Evolutionary conservation across 192 early-diverging fungal genomes (phyloP), one percentile per base, ranked within the genome.

Genomic region (Coemansia sp.): DNA sequence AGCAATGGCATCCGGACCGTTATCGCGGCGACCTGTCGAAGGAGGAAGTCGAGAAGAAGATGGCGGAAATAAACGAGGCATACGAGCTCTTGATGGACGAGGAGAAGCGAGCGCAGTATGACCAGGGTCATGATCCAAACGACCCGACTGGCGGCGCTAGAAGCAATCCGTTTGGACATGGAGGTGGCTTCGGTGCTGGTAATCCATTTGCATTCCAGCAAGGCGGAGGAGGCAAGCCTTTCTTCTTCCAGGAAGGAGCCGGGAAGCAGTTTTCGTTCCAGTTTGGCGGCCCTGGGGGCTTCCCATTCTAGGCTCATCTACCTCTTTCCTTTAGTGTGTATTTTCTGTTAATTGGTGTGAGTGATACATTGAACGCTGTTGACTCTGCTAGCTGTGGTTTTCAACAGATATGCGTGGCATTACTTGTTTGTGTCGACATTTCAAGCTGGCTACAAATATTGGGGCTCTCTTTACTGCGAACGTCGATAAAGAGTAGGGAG

Each of bases 1-100:
- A 95, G 68, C 80, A 90, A 73, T 95, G 91, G 89, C 91, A 93
- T 61, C 91, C 91, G 22, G 91, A 93, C 64, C 88, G 85, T 15
- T 90, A 92, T 61, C 73, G 67, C 15, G 95, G 93, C 33, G 93
- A 95, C 34, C 66, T 93, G 72, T 54, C 78, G 9, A 82, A 86
- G 57, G 93, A 95, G 9, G 69, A 88, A 57, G 95, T 93, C 11
- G 86, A 89, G 59, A 85, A 83, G 69, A 95, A 93, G 85, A 97
- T 97, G 94, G 86, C 89, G 17, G 89, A 91, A 19, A 90, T 99
- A 63, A 97, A 99, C 67, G 86, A 89, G 69, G 95, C 97, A 3
- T 93, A 96, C 75, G 91, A 95, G 84, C 89, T 95, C 3, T 79
- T 92, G 70, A 87, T 72, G 64, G 79, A 91, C 67, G 85, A 86